Evolutionary conservation across 495 filamentous ascomycete species (phyloP).

Genomic region (Chaetomium cochliodes): DNA sequence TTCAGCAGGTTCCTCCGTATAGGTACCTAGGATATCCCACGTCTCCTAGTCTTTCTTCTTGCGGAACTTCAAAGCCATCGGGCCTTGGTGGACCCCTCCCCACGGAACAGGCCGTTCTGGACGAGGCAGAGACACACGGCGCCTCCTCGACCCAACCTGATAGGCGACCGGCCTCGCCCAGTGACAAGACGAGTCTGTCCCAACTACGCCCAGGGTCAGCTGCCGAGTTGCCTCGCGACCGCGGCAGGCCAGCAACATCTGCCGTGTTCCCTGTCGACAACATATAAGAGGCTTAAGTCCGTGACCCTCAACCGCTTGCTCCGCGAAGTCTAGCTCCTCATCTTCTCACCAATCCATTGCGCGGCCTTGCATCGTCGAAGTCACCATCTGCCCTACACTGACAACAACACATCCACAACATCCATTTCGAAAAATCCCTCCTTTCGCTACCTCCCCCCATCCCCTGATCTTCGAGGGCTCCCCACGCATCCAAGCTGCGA

Average conservation of each 20-base stretch:
- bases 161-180: not conserved
- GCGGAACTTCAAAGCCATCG: not conserved
- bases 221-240: not conserved
- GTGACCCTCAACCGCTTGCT: not conserved
- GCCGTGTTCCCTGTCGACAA: not conserved
- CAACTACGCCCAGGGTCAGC: not conserved
- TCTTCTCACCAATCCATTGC: not conserved
- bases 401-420: slow-evolving; percentile 7
- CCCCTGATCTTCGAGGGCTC: slow-evolving; percentile 10
- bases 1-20: not conserved
- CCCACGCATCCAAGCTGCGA: not conserved
- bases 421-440: slow-evolving; percentile 21
- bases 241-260: not conserved
- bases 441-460: slow-evolving; percentile 25
- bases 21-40: not conserved
- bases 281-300: slow-evolving; percentile 2
- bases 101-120: not conserved
- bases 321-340: no score
- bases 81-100: not conserved
- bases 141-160: slow-evolving; percentile 1
- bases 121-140: not conserved
- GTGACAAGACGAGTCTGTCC: not conserved
- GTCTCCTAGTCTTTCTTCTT: not conserved
- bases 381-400: not conserved
- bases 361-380: not conserved